Conservation (phyloP, 345 rosid genomes). For the Brassica juncea region DNA sequence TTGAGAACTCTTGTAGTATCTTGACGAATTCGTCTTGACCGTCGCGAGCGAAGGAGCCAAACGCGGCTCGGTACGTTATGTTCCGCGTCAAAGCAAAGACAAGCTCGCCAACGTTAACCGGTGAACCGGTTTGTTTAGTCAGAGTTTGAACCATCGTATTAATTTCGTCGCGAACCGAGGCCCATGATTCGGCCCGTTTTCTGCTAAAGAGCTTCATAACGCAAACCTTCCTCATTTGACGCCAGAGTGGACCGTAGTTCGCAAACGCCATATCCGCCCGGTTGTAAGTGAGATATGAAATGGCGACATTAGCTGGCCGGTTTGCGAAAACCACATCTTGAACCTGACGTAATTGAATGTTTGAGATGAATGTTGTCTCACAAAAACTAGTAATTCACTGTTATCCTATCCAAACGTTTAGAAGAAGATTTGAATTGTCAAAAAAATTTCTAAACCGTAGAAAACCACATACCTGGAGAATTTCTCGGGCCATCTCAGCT, state of each 20-base stretch:
- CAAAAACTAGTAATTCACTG: not conserved
- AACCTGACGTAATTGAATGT: conserved; percentile 19
- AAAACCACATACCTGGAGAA: conserved; percentile 49
- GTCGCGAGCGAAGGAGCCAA: conserved; percentile 59
- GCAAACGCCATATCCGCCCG: conserved; percentile 96
- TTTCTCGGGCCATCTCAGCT: conserved; percentile 68
- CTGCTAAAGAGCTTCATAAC: conserved; percentile 82
- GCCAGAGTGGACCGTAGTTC: conserved; percentile 89
- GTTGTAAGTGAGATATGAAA: conserved; percentile 65
- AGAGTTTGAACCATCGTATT: conserved; percentile 46
- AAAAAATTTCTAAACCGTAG: not conserved
- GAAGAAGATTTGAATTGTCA: not conserved
- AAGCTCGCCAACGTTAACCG: conserved; percentile 68
- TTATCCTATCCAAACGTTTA: not conserved
- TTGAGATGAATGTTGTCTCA: not conserved
- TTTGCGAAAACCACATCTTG: conserved; percentile 71
- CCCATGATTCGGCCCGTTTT: conserved; percentile 87
- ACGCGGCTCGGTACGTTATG: conserved; percentile 81
- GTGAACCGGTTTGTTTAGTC: conserved; percentile 41
- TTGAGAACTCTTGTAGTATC: conserved; percentile 86
- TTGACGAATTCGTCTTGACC: conserved; percentile 69
- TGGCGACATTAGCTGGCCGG: conserved; percentile 73
- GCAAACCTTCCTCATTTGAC: conserved; percentile 88
- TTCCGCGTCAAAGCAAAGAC: conserved; percentile 67
- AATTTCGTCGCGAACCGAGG: conserved; percentile 81